Conservation (phyloP, 1,284 basidiomycete genomes). For the Lignosus rhinocerotis region DNA sequence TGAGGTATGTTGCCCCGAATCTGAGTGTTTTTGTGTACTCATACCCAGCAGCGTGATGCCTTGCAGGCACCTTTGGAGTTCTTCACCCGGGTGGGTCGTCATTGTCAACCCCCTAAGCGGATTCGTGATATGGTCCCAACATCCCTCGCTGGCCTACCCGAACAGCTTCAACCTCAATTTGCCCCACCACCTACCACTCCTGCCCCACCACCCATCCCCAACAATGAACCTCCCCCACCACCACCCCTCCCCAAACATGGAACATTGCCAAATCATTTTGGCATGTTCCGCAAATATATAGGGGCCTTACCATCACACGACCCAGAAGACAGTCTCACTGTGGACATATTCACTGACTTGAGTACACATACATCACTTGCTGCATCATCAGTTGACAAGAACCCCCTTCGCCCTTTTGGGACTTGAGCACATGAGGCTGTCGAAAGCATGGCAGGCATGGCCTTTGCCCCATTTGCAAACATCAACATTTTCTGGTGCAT, state of each 20-base stretch:
- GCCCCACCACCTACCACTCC: too few species aligned
- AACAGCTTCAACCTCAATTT: background rate
- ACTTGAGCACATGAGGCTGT: background rate
- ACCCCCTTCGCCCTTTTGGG: background rate
- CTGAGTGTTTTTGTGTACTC: too few species aligned
- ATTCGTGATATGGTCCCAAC: background rate
- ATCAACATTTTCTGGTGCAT: slow-evolving; percentile 28
- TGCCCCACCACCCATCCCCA: too few species aligned
- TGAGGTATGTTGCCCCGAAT: too few species aligned
- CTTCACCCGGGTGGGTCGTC: background rate
- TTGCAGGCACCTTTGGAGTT: background rate
- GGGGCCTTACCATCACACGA: background rate
- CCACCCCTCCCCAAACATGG: background rate
- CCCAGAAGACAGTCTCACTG: slow-evolving; percentile 6
- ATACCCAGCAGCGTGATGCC: background rate
- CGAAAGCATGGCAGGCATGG: too few species aligned
- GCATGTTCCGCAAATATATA: slow-evolving; percentile 9
- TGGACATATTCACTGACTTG: slow-evolving; percentile 1
- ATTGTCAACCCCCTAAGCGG: background rate
- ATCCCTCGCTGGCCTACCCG: background rate
- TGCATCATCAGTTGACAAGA: too few species aligned
- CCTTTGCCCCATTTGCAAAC: slow-evolving; percentile 33
- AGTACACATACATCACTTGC: background rate
- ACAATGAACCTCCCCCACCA: background rate
- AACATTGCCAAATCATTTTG: slow-evolving; percentile 5